Evolutionary conservation across 257 asterid genomes (phyloP).

Genomic region (Primulina tabacum): DNA sequence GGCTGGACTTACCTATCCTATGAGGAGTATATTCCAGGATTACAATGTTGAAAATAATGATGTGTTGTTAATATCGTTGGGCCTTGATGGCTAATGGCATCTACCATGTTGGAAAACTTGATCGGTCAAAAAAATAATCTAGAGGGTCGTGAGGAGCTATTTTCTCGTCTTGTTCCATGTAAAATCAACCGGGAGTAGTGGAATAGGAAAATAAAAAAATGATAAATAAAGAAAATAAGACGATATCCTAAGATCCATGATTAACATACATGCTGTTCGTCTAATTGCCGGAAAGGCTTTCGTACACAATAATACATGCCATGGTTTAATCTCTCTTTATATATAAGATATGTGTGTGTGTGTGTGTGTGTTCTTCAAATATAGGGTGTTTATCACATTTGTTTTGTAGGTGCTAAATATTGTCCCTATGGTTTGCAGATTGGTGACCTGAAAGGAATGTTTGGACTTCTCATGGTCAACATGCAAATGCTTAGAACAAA

Average conservation of each 20-base stretch:
- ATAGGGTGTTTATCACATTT: not conserved
- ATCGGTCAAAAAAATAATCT: too few relatives aligned
- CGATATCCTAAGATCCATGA: too few relatives aligned
- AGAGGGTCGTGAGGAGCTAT: not conserved
- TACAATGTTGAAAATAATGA: too few relatives aligned
- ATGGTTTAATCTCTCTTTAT: too few relatives aligned
- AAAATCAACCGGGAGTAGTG: not conserved
- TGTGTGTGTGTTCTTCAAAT: not conserved
- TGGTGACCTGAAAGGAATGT: slow-evolving; percentile 89
- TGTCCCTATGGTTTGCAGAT: slow-evolving; percentile 48
- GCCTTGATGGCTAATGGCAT: not conserved
- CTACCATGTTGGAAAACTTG: not conserved
- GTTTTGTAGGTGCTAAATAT: slow-evolving; percentile 4
- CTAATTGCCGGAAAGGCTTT: too few relatives aligned
- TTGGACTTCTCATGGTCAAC: slow-evolving; percentile 67
- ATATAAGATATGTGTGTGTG: too few relatives aligned
- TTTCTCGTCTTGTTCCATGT: not conserved
- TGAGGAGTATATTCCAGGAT: too few relatives aligned
- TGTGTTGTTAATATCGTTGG: not conserved
- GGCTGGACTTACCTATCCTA: not conserved
- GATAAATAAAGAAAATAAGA: not conserved
- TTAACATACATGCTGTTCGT: too few relatives aligned
- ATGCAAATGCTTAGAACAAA: slow-evolving; percentile 69
- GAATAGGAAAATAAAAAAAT: not conserved
- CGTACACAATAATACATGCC: too few relatives aligned